Evolutionary conservation across 345 rosid genomes (phyloP), one percentile per base, ranked within the genome.

Genomic region (Citrus cavaleriei): DNA sequence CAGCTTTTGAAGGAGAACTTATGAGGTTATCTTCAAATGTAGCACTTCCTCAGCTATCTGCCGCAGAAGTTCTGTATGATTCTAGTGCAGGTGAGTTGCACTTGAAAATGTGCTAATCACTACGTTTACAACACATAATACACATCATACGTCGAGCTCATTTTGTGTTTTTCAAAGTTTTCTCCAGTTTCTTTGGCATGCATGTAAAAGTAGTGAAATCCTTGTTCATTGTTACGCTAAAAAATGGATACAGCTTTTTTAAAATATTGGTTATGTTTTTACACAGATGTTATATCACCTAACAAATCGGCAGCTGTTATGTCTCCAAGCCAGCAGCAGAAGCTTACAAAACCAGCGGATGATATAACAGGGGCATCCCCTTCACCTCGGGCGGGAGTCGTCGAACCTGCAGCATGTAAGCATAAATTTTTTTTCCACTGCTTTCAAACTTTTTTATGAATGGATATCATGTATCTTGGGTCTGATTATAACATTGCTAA

Each of bases 401-500:
- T 68, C 59, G 91, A 89, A 80, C 84, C 92, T 75, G 76, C 84
- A 79, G 81, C 91, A 90, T 93, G 98, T 96, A 90, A 87, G 76
- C 58, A 70, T 81, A 72, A 34, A 32, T 61, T 54, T 46, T 79
- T 73, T 73, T 79, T 74, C 49, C 79, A 73, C 64, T 21, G 51
- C 67, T 77, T 68, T 68, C 63, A 67, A n/a, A 49, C 58, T 21
- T 21, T 40, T 67, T 51, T 37, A 27, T 13, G 18, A 30, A 67
- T 13, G 63, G 38, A 65, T 69, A 13, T 68, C 10, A 81, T 75
- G 19, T 57, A 73, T 68, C 77, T 72, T 80, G 75, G 78, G 65
- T 80, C 58, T 74, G 32, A 19, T 54, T 51, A 62, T 77, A 74
- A 27, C 72, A 81, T 62, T 70, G 65, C 74, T 73, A 64, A 73